A percentile compares a stretch with the other conserved stretches of the same genome.
These are phyloP conservation scores for Pichia nanzhaoensis DNA, from an alignment of 805 yeast genomes.

Conservation along the genomic window DNA sequence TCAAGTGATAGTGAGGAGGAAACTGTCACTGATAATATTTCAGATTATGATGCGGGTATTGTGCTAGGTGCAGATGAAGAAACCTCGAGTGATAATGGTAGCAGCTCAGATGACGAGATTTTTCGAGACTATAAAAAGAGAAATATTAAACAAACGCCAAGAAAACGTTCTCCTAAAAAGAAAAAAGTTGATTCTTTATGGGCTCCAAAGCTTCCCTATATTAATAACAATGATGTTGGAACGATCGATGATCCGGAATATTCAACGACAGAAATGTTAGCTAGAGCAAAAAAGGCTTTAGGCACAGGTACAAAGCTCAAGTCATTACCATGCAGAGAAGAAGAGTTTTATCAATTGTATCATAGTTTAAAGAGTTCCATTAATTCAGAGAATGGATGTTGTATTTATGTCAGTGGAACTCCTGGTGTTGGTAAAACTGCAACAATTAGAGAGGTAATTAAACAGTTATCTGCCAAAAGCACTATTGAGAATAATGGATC, in stretches of 20 bases:
- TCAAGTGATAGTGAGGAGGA: neutral
- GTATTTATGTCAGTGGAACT: constrained; percentile 89
- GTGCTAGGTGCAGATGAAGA: constrained; percentile 5
- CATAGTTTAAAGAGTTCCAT: constrained; percentile 66
- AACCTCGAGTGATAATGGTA: neutral
- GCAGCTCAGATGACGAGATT: neutral
- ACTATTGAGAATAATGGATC: constrained; percentile 17
- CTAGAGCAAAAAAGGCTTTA: constrained; percentile 35
- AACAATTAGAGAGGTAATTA: constrained; percentile 79
- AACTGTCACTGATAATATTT: neutral
- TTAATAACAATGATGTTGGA: constrained; percentile 6
- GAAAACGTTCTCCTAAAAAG: neutral
- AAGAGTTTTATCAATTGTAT: constrained; percentile 68
- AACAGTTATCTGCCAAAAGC: constrained; percentile 42
- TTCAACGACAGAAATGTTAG: constrained; percentile 21
- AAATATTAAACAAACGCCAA: neutral
- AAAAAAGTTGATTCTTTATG: neutral
- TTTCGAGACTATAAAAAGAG: neutral
- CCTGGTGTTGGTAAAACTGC: constrained; percentile 99
- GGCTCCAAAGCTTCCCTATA: constrained; percentile 12
- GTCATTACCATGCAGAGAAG: constrained; percentile 78
- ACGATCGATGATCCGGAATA: constrained; percentile 11
- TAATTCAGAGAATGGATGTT: constrained; percentile 64
- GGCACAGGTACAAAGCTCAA: constrained; percentile 36
- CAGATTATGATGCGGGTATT: constrained; percentile 9